Percentiles rank a stretch among this genome's conserved stretches.
Conservation (phyloP, 306 rosid species). For the Nissolia schottii region DNA sequence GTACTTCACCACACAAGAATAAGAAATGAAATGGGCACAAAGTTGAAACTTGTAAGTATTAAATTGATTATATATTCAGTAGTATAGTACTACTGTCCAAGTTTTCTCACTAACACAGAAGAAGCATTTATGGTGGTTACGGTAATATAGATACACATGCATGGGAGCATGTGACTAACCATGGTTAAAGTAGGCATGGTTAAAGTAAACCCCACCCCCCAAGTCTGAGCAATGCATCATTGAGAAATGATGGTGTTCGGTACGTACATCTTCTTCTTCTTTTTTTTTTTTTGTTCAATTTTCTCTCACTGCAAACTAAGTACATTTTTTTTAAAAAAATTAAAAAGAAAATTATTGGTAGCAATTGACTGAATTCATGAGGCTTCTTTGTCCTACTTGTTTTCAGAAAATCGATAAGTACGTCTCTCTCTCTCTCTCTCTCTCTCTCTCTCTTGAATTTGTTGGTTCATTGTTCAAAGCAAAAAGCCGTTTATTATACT, state of each 20-base stretch:
- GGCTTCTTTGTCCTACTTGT: slow-evolving; percentile 69
- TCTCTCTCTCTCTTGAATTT: slow-evolving; percentile 32
- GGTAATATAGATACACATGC: slow-evolving; percentile 28
- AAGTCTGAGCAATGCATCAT: slow-evolving; percentile 57
- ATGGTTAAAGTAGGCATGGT: slow-evolving; percentile 50
- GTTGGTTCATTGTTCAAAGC: slow-evolving; percentile 81
- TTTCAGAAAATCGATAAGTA: slow-evolving; percentile 68
- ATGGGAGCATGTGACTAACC: slow-evolving; percentile 56
- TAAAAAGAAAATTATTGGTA: too few species aligned
- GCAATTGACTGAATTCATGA: slow-evolving; percentile 50
- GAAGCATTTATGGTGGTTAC: slow-evolving; percentile 44
- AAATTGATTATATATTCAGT: slow-evolving; percentile 32
- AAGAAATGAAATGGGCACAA: slow-evolving; percentile 2
- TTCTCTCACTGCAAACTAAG: background rate
- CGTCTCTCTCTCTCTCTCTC: slow-evolving; percentile 26
- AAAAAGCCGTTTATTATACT: slow-evolving; percentile 80
- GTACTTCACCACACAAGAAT: background rate
- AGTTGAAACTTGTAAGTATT: slow-evolving; percentile 25
- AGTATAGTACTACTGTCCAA: slow-evolving; percentile 35
- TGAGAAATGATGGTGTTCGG: slow-evolving; percentile 87
- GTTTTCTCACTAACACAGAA: slow-evolving; percentile 31
- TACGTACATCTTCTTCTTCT: slow-evolving; percentile 34
- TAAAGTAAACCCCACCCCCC: slow-evolving; percentile 42
- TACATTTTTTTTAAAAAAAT: too few species aligned
- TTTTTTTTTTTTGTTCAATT: background rate